phyloP scores from a whole-genome alignment of 352 stramenopile genomes.

The Pythium monospermum region DNA sequence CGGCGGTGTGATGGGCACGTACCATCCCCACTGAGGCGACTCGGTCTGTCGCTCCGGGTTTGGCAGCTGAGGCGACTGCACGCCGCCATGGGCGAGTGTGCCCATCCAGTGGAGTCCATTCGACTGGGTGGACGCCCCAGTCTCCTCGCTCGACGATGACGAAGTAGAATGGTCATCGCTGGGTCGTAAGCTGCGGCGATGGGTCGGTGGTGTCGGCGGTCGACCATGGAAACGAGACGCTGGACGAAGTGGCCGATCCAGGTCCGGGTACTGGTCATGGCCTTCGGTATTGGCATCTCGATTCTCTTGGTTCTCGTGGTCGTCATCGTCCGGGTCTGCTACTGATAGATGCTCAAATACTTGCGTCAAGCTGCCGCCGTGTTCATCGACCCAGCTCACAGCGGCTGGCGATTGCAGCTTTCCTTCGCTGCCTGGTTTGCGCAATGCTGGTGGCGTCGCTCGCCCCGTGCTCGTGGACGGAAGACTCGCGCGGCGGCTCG shows the following conservation, averaged over 20 bases:
- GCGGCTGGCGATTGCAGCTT: slow-evolving; percentile 48
- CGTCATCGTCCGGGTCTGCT: slow-evolving; percentile 12
- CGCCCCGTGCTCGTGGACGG: slow-evolving; percentile 8
- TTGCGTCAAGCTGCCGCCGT: slow-evolving; percentile 70
- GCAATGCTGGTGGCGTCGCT: slow-evolving; percentile 20
- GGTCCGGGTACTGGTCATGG: slow-evolving; percentile 7
- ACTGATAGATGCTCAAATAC: slow-evolving; percentile 47
- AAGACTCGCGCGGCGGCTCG: slow-evolving; percentile 11
- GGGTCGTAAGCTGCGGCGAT: not conserved
- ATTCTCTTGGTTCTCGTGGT: slow-evolving; percentile 29
- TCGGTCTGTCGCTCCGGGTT: slow-evolving; percentile 37
- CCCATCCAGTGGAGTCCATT: slow-evolving; percentile 17
- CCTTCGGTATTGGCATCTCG: no score
- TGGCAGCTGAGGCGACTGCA: slow-evolving; percentile 7
- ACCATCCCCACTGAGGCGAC: slow-evolving; percentile 85
- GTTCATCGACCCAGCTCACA: slow-evolving; percentile 82
- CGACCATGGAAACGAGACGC: not conserved
- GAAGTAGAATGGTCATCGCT: not conserved
- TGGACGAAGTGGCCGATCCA: slow-evolving; percentile 13
- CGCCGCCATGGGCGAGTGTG: slow-evolving; percentile 1
- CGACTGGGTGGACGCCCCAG: not conserved
- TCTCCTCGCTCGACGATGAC: no score
- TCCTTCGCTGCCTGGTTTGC: slow-evolving; percentile 24
- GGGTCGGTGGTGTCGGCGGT: slow-evolving; percentile 4
- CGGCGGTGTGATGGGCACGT: slow-evolving; percentile 80